Evolutionary conservation across 2,329 filamentous ascomycete genomes (phyloP).

Genomic region (Exophiala aquamarina): DNA sequence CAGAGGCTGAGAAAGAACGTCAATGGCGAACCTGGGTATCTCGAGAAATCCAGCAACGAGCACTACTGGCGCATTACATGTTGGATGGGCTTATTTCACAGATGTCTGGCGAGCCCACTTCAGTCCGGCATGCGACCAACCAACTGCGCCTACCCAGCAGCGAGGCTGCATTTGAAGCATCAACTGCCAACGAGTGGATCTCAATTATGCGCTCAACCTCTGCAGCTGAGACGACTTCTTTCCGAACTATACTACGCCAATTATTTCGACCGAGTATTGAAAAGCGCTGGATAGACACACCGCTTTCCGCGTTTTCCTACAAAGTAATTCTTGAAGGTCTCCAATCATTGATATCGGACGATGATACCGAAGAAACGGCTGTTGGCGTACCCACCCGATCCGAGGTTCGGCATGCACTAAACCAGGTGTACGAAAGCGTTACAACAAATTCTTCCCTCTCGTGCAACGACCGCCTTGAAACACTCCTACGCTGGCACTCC

Average conservation of each 20-base stretch:
- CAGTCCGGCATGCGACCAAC: conserved; percentile 45
- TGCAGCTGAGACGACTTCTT: conserved; percentile 36
- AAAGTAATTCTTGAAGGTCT: conserved; percentile 46
- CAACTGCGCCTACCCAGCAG: conserved; percentile 40
- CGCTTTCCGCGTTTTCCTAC: conserved; percentile 42
- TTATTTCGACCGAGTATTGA: conserved; percentile 36
- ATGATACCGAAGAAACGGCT: conserved; percentile 38
- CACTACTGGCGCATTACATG: conserved; percentile 46
- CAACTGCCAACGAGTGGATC: conserved; percentile 44
- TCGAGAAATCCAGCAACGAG: conserved; percentile 46
- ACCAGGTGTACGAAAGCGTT: conserved; percentile 41
- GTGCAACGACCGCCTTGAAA: conserved; percentile 39
- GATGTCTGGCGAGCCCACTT: conserved; percentile 43
- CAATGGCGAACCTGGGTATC: conserved; percentile 46
- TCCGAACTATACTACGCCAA: conserved; percentile 41
- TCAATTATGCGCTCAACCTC: conserved; percentile 26
- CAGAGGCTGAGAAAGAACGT: conserved; percentile 38
- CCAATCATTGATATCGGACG: conserved; percentile 42
- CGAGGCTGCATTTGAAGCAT: conserved; percentile 43
- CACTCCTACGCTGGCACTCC: conserved; percentile 46
- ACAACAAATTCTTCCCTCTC: conserved; percentile 38
- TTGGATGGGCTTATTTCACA: conserved; percentile 47
- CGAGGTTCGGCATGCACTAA: conserved; percentile 41
- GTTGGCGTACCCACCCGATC: conserved; percentile 42
- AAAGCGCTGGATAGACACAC: conserved; percentile 33